Base-by-base conservation (phyloP, 768 basidiomycete genomes). In the Tricholoma flavovirens region DNA sequence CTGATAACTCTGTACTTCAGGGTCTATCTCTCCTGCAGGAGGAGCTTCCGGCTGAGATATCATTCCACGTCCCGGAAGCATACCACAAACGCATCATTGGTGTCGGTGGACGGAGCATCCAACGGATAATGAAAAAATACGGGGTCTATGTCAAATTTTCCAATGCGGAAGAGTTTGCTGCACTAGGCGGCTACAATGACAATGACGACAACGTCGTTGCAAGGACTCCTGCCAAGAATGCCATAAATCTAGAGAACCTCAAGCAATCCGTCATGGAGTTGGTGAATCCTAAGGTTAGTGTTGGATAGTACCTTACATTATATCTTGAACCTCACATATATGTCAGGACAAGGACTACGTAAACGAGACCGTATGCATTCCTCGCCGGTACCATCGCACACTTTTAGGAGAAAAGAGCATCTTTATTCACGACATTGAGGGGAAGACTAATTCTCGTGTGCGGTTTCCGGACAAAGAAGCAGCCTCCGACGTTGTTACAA, bases 61-160 rank as follows among this genome's bases (percentile, higher is more conserved):
- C 93, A 22, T 99, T 99, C 82, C 94, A 98, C 71, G 93, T 99
- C 11, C 96, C 96, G 30, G 96, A 99, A 72, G 85, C 86, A 46
- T 98, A 98, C 69, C 96, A 98, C 77, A 98, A 98, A 71, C 90
- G 97, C 58, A 99, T 99, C 69, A 99, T 99, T 62, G 96, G 96
- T 58, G 95, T 98, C 33, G 95, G 93, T 32, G 96, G 96, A 26
- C 87, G 94, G 66, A 98, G 93, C 72, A 98, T 99, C 57, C 96
- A 98, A 71, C 84, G 93, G 57, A 98, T 99, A 73, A 99, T 99
- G 96, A 98, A 98, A 77, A 93, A 96, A 69, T 97, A 89, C 62
- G 96, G 96, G n/a, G 96, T 98, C 19, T 98, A 98, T 73, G 96
- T 99, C 72, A 98, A 98, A 73, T 99, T 98, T 66, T 93, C 92